Conservation (phyloP, 768 basidiomycete species). For the Hygrocybe coccinea region DNA sequence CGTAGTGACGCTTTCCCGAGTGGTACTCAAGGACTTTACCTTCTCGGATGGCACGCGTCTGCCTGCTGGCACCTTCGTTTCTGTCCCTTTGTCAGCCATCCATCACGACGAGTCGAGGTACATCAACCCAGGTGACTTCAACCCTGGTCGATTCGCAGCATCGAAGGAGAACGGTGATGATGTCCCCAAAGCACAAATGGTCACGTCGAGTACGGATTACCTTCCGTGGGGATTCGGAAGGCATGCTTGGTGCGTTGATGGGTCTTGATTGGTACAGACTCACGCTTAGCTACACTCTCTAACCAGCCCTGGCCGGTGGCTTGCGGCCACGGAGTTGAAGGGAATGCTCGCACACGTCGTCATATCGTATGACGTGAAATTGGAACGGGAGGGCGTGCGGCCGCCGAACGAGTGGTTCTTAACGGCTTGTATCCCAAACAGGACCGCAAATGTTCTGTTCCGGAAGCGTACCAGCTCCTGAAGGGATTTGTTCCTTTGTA, state of each 20-base stretch:
- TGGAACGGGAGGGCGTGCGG: constrained; percentile 1
- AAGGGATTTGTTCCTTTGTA: too few species aligned
- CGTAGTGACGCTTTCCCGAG: constrained; percentile 29
- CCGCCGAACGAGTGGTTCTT: not conserved
- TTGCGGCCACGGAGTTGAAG: constrained; percentile 6
- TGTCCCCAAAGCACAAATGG: constrained; percentile 29
- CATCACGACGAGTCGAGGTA: constrained; percentile 25
- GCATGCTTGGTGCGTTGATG: constrained; percentile 5
- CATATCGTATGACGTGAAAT: constrained; percentile 6
- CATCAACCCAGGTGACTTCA: constrained; percentile 27
- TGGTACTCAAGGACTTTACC: constrained; percentile 28
- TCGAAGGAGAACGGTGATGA: not conserved
- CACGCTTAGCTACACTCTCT: not conserved
- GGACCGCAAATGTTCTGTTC: not conserved
- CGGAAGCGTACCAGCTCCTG: not conserved
- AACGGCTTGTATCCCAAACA: not conserved
- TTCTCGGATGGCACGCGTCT: constrained; percentile 36
- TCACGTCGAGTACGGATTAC: constrained; percentile 29
- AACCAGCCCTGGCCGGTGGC: constrained; percentile 1
- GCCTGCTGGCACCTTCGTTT: constrained; percentile 27
- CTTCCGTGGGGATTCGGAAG: constrained; percentile 18
- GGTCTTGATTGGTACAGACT: too few species aligned
- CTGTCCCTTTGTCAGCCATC: constrained; percentile 20
- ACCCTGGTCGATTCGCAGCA: constrained; percentile 41
- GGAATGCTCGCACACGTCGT: too few species aligned